A percentile compares a stretch with the other conserved stretches of the same genome.
phyloP scores from a whole-genome alignment of 2,329 filamentous ascomycete genomes.

The Pseudocercospora pini-densiflorae region DNA sequence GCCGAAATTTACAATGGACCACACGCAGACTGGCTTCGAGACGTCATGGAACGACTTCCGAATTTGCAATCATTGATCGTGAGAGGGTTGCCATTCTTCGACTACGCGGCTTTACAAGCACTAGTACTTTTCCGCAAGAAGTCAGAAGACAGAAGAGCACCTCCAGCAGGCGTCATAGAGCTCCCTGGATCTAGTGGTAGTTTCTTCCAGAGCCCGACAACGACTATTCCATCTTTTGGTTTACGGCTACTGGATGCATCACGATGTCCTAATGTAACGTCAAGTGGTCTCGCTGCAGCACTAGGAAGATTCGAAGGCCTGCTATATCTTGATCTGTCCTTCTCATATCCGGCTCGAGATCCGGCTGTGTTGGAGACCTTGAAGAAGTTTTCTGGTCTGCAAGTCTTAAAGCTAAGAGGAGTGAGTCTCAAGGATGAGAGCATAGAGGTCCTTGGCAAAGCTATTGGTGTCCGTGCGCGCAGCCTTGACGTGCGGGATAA shows the following conservation, averaged over 20 bases:
- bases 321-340: conserved; percentile 64
- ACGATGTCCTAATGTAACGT: conserved; percentile 62
- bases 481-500: conserved; percentile 64
- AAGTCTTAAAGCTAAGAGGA: conserved; percentile 61
- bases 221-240: conserved; percentile 44
- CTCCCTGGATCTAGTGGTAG: conserved; percentile 40
- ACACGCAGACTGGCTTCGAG: conserved; percentile 62
- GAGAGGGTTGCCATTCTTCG: conserved; percentile 64
- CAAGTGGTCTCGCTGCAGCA: conserved; percentile 56
- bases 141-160: conserved; percentile 31
- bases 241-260: conserved; percentile 62
- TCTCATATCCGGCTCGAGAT: conserved; percentile 40
- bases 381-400: conserved; percentile 54
- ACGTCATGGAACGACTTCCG: conserved; percentile 62
- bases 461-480: conserved; percentile 58
- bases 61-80: conserved; percentile 64
- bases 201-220: conserved; percentile 26
- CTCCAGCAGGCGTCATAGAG: conserved; percentile 29
- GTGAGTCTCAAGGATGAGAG: conserved; percentile 60
- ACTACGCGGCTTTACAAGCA: conserved; percentile 61
- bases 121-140: conserved; percentile 41
- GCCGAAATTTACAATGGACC: conserved; percentile 66
- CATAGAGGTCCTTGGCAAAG: conserved; percentile 55
- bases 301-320: conserved; percentile 59
- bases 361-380: conserved; percentile 52